phyloP scores from a whole-genome alignment of 176 grass and related monocot species.

The Olyra latifolia region DNA sequence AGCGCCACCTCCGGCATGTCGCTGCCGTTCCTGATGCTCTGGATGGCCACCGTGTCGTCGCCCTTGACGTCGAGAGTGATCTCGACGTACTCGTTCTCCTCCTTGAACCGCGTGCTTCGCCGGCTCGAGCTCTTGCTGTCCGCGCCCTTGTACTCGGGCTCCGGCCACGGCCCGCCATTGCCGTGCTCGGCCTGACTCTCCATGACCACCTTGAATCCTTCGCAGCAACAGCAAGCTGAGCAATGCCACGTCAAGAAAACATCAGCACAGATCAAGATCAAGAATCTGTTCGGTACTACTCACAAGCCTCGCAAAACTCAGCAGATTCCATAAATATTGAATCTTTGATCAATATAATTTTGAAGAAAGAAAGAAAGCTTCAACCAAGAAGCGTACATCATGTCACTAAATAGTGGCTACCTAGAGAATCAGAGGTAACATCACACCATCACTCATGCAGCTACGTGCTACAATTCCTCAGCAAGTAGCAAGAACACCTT shows the following conservation, averaged over 20 bases:
- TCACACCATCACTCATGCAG: neutral
- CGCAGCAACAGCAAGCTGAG: neutral
- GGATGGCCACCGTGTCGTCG: conserved; percentile 48
- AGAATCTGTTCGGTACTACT: neutral
- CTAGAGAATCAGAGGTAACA: neutral
- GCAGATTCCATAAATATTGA: neutral
- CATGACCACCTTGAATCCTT: conserved; percentile 2
- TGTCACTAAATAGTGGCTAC: neutral
- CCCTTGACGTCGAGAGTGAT: conserved; percentile 66
- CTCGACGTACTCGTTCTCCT: conserved; percentile 77
- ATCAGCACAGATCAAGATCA: neutral
- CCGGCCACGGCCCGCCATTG: conserved; percentile 15
- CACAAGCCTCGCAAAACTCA: neutral
- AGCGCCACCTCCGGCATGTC: conserved; percentile 39
- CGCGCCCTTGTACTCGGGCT: conserved; percentile 6
- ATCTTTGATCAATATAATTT: neutral
- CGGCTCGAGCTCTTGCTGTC: conserved; percentile 45
- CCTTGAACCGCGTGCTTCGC: conserved; percentile 69
- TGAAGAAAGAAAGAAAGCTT: neutral
- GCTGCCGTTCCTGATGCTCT: conserved; percentile 20
- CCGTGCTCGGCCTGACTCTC: conserved; percentile 11
- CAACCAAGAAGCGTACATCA: neutral
- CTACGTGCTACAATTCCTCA: neutral
- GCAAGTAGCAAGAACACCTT: neutral
- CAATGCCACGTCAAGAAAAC: neutral